Evolutionary conservation across 495 filamentous ascomycete genomes (phyloP).

Genomic region (Monascus purpureus): DNA sequence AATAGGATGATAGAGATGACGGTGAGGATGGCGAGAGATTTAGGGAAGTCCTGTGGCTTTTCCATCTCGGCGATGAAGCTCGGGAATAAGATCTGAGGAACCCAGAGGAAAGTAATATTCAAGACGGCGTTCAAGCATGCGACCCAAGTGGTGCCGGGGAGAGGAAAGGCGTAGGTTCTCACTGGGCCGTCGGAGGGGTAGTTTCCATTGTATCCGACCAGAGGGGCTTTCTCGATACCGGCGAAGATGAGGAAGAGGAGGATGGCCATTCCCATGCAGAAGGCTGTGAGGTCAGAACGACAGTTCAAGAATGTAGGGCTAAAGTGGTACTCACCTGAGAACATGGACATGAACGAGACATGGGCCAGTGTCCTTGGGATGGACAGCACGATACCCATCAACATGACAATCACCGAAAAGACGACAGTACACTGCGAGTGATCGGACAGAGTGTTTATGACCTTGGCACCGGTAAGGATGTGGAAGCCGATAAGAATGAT

Average conservation of each 20-base stretch:
- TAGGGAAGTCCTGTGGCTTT: constrained; percentile 40
- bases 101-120: constrained; percentile 34
- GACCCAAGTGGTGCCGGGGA: constrained; percentile 29
- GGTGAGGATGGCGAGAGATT: constrained; percentile 33
- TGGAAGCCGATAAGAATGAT: constrained; percentile 27
- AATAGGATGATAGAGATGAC: constrained; percentile 37
- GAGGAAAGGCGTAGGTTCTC: constrained; percentile 30
- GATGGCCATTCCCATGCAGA: constrained; percentile 30
- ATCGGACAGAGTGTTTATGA: constrained; percentile 22
- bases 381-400: constrained; percentile 29
- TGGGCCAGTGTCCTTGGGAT: constrained; percentile 25
- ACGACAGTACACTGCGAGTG: constrained; percentile 23
- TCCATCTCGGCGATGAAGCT: constrained; percentile 46
- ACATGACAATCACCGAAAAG: constrained; percentile 17
- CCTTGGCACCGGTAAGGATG: constrained; percentile 22
- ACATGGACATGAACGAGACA: constrained; percentile 33
- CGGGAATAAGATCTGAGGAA: constrained; percentile 41
- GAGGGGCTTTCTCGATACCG: constrained; percentile 26
- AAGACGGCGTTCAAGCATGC: constrained; percentile 32
- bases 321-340: too few species aligned
- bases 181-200: constrained; percentile 26
- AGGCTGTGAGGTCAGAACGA: too few species aligned
- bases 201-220: constrained; percentile 15
- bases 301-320: too few species aligned
- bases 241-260: constrained; percentile 33